These are phyloP conservation scores for Acanthamoeba lenticulata DNA, from an alignment of 208 protist species.

Conservation along the genomic window DNA sequence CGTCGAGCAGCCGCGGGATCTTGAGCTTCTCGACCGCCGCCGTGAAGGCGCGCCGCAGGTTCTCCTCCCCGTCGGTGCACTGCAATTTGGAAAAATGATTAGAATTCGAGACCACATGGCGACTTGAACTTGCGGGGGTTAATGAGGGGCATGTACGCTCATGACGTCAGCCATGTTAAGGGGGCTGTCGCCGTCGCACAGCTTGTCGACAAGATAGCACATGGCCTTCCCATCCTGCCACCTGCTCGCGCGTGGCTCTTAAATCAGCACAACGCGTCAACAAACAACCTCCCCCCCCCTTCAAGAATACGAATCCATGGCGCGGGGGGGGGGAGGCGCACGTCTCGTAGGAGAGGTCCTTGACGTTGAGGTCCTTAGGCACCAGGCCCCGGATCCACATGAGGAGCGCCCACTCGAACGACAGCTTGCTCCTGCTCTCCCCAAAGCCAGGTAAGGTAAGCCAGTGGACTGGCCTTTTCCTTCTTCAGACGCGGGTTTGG, in stretches of 20 bases:
- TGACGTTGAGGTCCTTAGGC: neutral
- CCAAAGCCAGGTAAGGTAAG: neutral
- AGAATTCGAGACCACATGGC: neutral
- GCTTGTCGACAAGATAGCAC: neutral
- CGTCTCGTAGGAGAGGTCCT: slow-evolving; percentile 29
- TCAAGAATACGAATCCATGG: neutral
- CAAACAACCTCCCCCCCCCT: no score
- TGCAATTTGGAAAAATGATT: neutral
- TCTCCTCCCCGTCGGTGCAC: slow-evolving; percentile 22
- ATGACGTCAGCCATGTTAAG: neutral
- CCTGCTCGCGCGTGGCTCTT: no score
- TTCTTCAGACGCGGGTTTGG: neutral
- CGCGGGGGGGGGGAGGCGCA: neutral
- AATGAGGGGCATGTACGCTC: neutral
- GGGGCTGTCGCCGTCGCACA: neutral
- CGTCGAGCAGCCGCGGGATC: slow-evolving; percentile 7
- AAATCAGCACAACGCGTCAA: no score
- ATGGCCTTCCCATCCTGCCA: slow-evolving; percentile 29
- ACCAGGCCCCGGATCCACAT: neutral
- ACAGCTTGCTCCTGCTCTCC: neutral
- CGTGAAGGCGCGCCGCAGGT: neutral
- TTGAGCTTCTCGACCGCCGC: neutral
- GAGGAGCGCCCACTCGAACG: neutral
- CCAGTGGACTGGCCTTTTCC: no score
- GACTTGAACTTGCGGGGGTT: neutral